Conservation (phyloP, 2,329 filamentous ascomycete genomes). For the Beauveria sp. region DNA sequence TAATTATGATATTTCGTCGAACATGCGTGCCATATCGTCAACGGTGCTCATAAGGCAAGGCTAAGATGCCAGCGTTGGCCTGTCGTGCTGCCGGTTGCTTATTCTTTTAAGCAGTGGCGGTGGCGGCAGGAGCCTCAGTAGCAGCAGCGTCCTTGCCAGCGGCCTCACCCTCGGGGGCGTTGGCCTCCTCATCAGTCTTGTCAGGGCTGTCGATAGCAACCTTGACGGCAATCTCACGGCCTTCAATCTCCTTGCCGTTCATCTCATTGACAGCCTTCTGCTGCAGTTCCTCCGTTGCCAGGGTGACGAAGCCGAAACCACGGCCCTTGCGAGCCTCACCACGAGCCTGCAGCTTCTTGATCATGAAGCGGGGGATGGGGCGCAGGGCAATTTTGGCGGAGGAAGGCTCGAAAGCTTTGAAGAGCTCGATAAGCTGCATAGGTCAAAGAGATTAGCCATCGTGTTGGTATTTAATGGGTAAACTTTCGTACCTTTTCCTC, state of each 20-base stretch:
- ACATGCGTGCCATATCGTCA: constrained; percentile 33
- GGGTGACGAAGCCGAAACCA: constrained; percentile 96
- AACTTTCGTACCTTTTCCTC: constrained; percentile 75
- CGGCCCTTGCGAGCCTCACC: constrained; percentile 98
- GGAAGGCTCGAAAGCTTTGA: constrained; percentile 81
- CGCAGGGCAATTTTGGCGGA: constrained; percentile 98
- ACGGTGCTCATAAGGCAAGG: constrained; percentile 21
- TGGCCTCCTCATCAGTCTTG: constrained; percentile 85
- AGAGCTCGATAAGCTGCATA: constrained; percentile 88
- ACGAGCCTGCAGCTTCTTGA: constrained; percentile 98
- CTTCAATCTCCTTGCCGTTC: constrained; percentile 99
- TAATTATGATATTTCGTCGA: constrained; percentile 29
- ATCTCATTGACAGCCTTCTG: constrained; percentile 96
- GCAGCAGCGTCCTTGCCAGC: constrained; percentile 32
- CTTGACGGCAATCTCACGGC: constrained; percentile 98
- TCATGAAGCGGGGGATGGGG: constrained; percentile 98
- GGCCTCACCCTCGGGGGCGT: constrained; percentile 39
- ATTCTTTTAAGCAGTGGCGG: constrained; percentile 23
- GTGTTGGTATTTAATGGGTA: not conserved
- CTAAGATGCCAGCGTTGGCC: constrained; percentile 2
- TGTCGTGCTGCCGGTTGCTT: constrained; percentile 9
- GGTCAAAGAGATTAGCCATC: constrained; percentile 11
- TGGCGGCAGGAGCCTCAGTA: constrained; percentile 22
- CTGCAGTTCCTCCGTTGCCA: constrained; percentile 91
- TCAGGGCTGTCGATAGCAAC: constrained; percentile 98